Evolutionary conservation across 352 stramenopile species (phyloP).

Genomic region (Aphanomyces cochlioides): DNA sequence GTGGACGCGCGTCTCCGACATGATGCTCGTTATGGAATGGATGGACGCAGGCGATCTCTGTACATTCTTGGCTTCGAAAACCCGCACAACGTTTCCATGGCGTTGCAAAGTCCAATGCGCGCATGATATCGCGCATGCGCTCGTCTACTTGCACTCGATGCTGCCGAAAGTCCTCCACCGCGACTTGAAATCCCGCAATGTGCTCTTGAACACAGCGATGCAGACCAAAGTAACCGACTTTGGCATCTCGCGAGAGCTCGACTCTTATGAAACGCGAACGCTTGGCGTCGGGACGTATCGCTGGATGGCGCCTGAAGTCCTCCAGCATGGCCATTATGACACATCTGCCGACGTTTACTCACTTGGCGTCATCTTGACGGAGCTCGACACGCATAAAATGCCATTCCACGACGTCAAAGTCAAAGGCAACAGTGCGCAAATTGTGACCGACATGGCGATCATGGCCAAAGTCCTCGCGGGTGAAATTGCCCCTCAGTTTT

Average conservation of each 20-base stretch:
- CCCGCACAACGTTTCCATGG: not conserved
- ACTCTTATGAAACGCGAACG: not conserved
- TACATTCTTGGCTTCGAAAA: not conserved
- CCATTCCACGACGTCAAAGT: too few relatives aligned
- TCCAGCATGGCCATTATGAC: not conserved
- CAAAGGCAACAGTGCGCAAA: too few relatives aligned
- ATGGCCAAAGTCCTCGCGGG: too few relatives aligned
- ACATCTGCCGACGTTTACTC: constrained; percentile 6
- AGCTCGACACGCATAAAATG: too few relatives aligned
- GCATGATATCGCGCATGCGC: not conserved
- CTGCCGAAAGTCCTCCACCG: not conserved
- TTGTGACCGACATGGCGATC: too few relatives aligned
- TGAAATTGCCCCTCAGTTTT: too few relatives aligned
- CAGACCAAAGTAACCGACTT: constrained; percentile 13
- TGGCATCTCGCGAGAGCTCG: constrained; percentile 8
- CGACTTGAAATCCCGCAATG: not conserved
- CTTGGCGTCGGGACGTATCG: constrained; percentile 12
- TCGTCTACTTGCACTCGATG: constrained; percentile 12
- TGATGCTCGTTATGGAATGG: constrained; percentile 59
- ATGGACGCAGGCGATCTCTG: constrained; percentile 63
- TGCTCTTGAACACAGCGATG: constrained; percentile 11
- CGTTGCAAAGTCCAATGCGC: constrained; percentile 1
- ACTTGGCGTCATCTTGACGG: not conserved
- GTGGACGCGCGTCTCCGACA: not conserved
- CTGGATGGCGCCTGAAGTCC: constrained; percentile 16